phyloP scores from a whole-genome alignment of 345 rosid genomes.

The Hypericum perforatum region DNA sequence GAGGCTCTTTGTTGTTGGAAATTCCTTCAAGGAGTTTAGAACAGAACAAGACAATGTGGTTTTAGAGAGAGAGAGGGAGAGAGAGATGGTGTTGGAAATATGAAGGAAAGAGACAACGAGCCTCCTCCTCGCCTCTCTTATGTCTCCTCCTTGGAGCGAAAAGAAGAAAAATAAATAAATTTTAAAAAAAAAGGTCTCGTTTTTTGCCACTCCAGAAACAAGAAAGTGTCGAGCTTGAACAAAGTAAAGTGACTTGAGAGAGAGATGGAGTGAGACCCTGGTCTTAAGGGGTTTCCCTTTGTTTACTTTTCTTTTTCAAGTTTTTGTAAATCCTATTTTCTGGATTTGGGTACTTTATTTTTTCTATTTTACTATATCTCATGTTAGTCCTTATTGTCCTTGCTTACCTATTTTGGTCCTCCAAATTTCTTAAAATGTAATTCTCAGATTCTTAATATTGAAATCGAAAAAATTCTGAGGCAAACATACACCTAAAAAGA shows the following conservation, averaged over 20 bases:
- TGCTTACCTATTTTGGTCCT: no score
- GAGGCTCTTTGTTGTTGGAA: conserved; percentile 45
- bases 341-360: no score
- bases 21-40: conserved; percentile 64
- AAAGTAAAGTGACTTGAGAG: conserved; percentile 51
- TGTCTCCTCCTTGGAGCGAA: conserved; percentile 10
- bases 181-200: conserved; percentile 50
- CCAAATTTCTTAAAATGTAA: no score
- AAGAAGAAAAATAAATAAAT: background rate
- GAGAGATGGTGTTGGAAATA: conserved; percentile 18
- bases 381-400: no score
- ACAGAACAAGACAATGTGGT: conserved; percentile 69
- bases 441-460: no score
- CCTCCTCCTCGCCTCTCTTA: conserved; percentile 21
- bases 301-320: no score
- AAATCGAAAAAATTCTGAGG: no score
- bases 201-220: conserved; percentile 39
- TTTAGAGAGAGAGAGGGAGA: conserved; percentile 27
- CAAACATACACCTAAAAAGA: no score
- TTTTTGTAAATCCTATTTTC: no score
- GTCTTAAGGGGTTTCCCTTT: conserved; percentile 9
- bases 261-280: conserved; percentile 16
- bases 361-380: no score
- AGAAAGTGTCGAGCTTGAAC: conserved; percentile 64
- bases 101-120: conserved; percentile 4